Conservation (phyloP, 495 filamentous ascomycete genomes). For the Penicillium bovifimosum region DNA sequence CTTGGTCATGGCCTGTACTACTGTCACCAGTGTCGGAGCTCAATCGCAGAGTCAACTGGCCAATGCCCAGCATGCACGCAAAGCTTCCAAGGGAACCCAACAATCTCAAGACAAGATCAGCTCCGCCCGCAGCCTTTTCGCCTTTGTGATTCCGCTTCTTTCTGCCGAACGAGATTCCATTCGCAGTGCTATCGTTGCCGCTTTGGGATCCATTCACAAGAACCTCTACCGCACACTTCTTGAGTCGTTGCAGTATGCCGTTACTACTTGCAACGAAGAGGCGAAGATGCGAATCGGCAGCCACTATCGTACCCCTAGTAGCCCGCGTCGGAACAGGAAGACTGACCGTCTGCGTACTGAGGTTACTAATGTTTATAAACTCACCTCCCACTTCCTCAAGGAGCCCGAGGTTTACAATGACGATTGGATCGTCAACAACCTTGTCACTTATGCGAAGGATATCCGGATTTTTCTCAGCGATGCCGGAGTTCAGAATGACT, state of each 20-base stretch:
- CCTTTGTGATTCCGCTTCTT: slow-evolving; percentile 81
- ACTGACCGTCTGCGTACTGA: slow-evolving; percentile 87
- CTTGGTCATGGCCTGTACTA: slow-evolving; percentile 93
- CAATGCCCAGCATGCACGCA: slow-evolving; percentile 75
- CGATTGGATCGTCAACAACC: slow-evolving; percentile 87
- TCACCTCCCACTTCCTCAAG: slow-evolving; percentile 86
- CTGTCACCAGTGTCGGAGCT: slow-evolving; percentile 76
- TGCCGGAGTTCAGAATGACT: slow-evolving; percentile 89
- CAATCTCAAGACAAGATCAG: slow-evolving; percentile 73
- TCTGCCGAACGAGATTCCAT: slow-evolving; percentile 69
- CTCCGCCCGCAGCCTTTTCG: slow-evolving; percentile 82
- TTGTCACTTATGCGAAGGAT: slow-evolving; percentile 85
- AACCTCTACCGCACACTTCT: slow-evolving; percentile 92
- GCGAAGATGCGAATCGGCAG: slow-evolving; percentile 72
- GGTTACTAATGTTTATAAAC: slow-evolving; percentile 90
- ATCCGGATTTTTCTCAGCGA: slow-evolving; percentile 91
- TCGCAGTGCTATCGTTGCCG: slow-evolving; percentile 84
- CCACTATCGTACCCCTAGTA: slow-evolving; percentile 73
- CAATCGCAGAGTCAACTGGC: slow-evolving; percentile 52
- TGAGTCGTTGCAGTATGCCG: slow-evolving; percentile 81
- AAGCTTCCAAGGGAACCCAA: slow-evolving; percentile 69
- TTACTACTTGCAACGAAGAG: slow-evolving; percentile 75
- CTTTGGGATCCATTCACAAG: slow-evolving; percentile 89
- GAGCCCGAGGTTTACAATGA: slow-evolving; percentile 75
- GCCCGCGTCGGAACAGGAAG: slow-evolving; percentile 65